These are phyloP conservation scores for Acephala macrosclerotiorum DNA, from an alignment of 2,329 filamentous ascomycete species.

Conservation along the genomic window DNA sequence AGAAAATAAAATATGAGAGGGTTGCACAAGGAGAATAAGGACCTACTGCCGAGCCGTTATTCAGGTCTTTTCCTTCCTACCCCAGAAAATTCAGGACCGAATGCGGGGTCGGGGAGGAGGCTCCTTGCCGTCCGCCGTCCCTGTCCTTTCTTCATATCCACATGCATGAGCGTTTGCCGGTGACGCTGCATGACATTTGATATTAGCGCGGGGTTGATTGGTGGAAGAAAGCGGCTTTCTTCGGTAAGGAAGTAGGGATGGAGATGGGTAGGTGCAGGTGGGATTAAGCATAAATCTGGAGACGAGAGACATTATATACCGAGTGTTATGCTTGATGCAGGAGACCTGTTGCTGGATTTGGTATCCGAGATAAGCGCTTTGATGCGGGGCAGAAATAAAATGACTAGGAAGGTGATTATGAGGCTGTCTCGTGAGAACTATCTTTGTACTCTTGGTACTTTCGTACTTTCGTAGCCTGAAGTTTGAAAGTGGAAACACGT, in stretches of 20 bases:
- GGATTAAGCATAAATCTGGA: neutral
- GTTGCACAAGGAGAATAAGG: neutral
- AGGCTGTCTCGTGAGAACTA: neutral
- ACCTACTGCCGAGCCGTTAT: too few species aligned
- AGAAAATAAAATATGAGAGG: too few species aligned
- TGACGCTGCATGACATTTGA: neutral
- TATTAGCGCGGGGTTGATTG: neutral
- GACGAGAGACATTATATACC: neutral
- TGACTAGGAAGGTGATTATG: neutral
- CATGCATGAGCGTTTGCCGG: neutral
- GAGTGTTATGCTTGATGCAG: neutral
- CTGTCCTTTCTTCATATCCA: neutral
- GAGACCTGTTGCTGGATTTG: neutral
- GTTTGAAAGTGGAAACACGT: neutral
- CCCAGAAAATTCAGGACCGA: neutral
- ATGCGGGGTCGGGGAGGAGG: slow-evolving; percentile 6
- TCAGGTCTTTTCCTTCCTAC: neutral
- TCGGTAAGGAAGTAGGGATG: neutral
- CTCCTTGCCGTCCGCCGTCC: neutral
- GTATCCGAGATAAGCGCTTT: neutral
- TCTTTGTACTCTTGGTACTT: neutral
- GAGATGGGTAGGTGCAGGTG: neutral
- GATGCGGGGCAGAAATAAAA: neutral
- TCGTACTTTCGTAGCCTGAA: neutral
- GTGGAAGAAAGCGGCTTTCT: neutral